Percentiles rank a stretch among this genome's conserved stretches.
Evolutionary conservation across 805 yeast species (phyloP).

Genomic region (Myxozyma nipponensis): DNA sequence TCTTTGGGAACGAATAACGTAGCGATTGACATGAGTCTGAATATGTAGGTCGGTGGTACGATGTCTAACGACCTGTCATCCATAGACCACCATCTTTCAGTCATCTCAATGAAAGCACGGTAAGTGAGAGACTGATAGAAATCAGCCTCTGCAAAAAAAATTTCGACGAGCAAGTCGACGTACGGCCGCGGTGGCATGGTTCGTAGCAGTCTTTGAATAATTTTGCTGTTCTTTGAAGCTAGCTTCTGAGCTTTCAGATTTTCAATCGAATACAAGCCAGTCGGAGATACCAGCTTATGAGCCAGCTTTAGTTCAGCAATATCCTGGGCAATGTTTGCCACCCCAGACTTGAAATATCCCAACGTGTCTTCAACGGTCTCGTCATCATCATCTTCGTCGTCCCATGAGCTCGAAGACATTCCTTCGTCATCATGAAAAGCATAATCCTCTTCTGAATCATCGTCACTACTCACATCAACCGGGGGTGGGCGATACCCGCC

Average conservation of each 20-base stretch:
- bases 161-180: constrained; percentile 19
- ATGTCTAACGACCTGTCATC: constrained; percentile 8
- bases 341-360: constrained; percentile 23
- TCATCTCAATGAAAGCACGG: constrained; percentile 13
- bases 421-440: neutral
- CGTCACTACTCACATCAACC: neutral
- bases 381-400: constrained; percentile 18
- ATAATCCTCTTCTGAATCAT: neutral
- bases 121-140: constrained; percentile 20
- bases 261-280: constrained; percentile 4
- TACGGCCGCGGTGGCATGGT: constrained; percentile 27
- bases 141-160: constrained; percentile 22
- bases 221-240: constrained; percentile 15
- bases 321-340: constrained; percentile 24
- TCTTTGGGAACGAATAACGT: constrained; percentile 23
- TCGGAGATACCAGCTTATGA: constrained; percentile 15
- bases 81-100: constrained; percentile 18
- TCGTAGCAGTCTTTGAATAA: constrained; percentile 15
- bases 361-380: constrained; percentile 16
- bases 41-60: constrained; percentile 8
- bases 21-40: constrained; percentile 27
- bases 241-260: constrained; percentile 1
- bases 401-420: neutral
- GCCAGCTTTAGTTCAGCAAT: constrained; percentile 25
- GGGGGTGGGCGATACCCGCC: neutral